These are phyloP conservation scores for Solanum dulcamara DNA, from an alignment of 257 asterid species.

Conservation along the genomic window DNA sequence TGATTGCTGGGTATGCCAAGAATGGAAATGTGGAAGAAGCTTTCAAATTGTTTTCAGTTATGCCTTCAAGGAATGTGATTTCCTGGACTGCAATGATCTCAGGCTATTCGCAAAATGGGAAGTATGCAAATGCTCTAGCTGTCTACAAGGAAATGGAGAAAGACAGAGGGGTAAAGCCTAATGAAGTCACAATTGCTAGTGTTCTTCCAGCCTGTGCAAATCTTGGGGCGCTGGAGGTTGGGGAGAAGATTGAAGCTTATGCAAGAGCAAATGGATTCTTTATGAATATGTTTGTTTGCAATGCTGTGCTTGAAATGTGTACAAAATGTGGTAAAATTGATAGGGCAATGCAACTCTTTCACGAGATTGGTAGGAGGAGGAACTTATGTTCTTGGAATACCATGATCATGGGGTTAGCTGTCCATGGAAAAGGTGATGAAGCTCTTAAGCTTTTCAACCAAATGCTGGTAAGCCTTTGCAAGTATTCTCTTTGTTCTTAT, in stretches of 20 bases:
- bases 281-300: slow-evolving; percentile 47
- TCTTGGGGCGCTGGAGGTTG: slow-evolving; percentile 75
- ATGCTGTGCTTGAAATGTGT: slow-evolving; percentile 60
- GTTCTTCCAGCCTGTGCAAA: slow-evolving; percentile 88
- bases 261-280: slow-evolving; percentile 54
- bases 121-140: slow-evolving; percentile 48
- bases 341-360: slow-evolving; percentile 49
- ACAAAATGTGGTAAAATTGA: slow-evolving; percentile 71
- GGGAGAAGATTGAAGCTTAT: slow-evolving; percentile 63
- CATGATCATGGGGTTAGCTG: slow-evolving; percentile 80
- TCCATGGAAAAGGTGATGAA: slow-evolving; percentile 55
- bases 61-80: slow-evolving; percentile 59
- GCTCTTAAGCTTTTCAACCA: slow-evolving; percentile 49
- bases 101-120: slow-evolving; percentile 69
- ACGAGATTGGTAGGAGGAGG: slow-evolving; percentile 41
- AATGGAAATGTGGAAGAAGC: slow-evolving; percentile 56
- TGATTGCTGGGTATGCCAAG: slow-evolving; percentile 62
- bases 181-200: slow-evolving; percentile 79
- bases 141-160: slow-evolving; percentile 56
- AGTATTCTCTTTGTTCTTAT: background rate
- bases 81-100: slow-evolving; percentile 83
- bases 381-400: slow-evolving; percentile 78
- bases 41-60: slow-evolving; percentile 32
- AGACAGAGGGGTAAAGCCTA: slow-evolving; percentile 45
- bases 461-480: slow-evolving; percentile 43